Percentiles rank a stretch among this genome's conserved stretches.
phyloP scores from a whole-genome alignment of 1,284 basidiomycete genomes.

The Naganishia sp. region DNA sequence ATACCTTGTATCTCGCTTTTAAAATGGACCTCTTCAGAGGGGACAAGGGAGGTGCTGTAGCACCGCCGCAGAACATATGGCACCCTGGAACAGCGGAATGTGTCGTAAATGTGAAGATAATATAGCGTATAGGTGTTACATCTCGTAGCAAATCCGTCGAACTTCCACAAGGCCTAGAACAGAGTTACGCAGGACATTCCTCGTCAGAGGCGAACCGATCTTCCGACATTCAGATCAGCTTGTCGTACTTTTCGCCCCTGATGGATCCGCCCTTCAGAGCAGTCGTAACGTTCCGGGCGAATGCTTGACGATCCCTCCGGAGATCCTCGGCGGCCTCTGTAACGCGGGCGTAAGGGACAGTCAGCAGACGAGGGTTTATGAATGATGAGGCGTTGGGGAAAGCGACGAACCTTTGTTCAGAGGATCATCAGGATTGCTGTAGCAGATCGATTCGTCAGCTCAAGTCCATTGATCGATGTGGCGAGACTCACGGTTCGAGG shows the following conservation, averaged over 20 bases:
- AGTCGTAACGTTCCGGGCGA: constrained; percentile 75
- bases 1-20: too few relatives aligned
- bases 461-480: background rate
- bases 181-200: too few relatives aligned
- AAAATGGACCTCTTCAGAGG: too few relatives aligned
- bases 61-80: too few relatives aligned
- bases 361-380: background rate
- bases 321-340: constrained; percentile 94
- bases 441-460: background rate
- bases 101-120: too few relatives aligned
- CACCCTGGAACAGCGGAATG: too few relatives aligned
- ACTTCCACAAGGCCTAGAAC: too few relatives aligned
- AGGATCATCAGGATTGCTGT: constrained; percentile 88
- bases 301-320: constrained; percentile 76
- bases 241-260: constrained; percentile 74
- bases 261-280: constrained; percentile 78
- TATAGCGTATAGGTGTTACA: too few relatives aligned
- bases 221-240: constrained; percentile 55
- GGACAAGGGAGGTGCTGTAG: too few relatives aligned
- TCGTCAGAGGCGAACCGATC: too few relatives aligned
- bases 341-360: background rate
- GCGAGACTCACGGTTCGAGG: constrained; percentile 70
- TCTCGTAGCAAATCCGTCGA: too few relatives aligned
- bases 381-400: constrained; percentile 4
- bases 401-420: constrained; percentile 84